Evolutionary conservation across 352 stramenopile genomes (phyloP).

Genomic region (Globisporangium solare): DNA sequence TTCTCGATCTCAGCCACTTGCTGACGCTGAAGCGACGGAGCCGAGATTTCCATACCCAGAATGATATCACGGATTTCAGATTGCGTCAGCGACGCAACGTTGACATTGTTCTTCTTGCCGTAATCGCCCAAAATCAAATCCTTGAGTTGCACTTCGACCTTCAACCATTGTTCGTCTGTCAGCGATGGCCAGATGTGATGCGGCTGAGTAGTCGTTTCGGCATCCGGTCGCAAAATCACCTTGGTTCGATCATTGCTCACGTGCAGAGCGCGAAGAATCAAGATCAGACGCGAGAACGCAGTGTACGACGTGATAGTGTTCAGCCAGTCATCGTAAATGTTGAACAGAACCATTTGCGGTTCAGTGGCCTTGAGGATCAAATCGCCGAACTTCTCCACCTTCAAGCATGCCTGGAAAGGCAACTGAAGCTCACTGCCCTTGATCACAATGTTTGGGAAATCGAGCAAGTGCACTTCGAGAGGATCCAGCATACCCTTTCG

Average conservation of each 20-base stretch:
- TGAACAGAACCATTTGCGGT: conserved; percentile 99
- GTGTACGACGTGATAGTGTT: conserved; percentile 99
- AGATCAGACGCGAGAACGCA: conserved; percentile 98
- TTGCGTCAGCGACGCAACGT: conserved; percentile 98
- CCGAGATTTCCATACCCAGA: conserved; percentile 99
- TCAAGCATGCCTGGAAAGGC: conserved; percentile 98
- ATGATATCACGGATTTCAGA: conserved; percentile 99
- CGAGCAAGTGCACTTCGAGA: conserved; percentile 98
- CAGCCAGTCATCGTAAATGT: conserved; percentile 99
- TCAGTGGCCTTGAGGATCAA: conserved; percentile 99
- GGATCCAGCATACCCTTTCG: conserved; percentile 99
- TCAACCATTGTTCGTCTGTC: conserved; percentile 99
- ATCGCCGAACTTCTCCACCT: conserved; percentile 99
- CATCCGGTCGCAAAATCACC: conserved; percentile 97
- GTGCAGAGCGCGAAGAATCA: conserved; percentile 98
- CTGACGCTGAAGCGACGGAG: conserved; percentile 98
- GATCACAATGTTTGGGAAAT: conserved; percentile 99
- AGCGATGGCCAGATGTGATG: conserved; percentile 99
- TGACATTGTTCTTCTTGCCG: conserved; percentile 99
- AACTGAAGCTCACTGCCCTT: conserved; percentile 99
- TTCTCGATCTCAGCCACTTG: conserved; percentile 99
- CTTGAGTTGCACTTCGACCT: conserved; percentile 99
- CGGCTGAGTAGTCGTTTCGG: conserved; percentile 97
- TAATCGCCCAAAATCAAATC: conserved; percentile 99
- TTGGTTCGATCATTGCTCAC: conserved; percentile 96